These are phyloP conservation scores for Syzygium jambos DNA, from an alignment of 345 rosid genomes.

Conservation along the genomic window DNA sequence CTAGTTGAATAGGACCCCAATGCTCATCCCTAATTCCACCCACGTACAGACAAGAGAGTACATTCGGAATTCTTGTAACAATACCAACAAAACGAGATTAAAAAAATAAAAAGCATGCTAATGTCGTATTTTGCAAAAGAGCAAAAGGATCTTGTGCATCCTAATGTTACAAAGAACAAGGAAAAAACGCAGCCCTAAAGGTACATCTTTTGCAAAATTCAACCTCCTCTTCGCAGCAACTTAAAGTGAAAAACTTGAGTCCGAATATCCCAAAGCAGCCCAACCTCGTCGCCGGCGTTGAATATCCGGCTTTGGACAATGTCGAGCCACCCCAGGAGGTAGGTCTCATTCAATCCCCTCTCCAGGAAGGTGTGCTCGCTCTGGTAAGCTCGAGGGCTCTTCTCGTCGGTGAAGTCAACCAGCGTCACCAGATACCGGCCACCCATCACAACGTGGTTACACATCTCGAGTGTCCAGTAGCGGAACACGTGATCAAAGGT, in stretches of 20 bases:
- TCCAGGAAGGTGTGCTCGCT: conserved; percentile 17
- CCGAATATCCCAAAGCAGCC: conserved; percentile 22
- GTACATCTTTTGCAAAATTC: neutral
- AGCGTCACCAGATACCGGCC: conserved; percentile 9
- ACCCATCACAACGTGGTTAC: conserved; percentile 12
- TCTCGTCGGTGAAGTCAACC: conserved; percentile 22
- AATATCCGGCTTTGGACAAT: conserved; percentile 6
- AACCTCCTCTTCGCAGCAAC: conserved; percentile 3
- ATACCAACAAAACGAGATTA: neutral
- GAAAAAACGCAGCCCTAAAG: neutral
- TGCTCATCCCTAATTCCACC: neutral
- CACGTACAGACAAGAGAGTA: neutral
- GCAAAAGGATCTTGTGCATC: neutral
- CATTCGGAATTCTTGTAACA: neutral
- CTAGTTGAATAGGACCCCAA: neutral
- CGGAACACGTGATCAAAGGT: conserved; percentile 17
- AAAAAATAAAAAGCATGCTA: neutral
- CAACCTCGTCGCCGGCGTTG: conserved; percentile 23
- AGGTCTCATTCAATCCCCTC: conserved; percentile 11
- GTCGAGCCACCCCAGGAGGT: conserved; percentile 16
- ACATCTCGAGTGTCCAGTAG: conserved; percentile 15
- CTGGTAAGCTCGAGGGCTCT: conserved; percentile 12
- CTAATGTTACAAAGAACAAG: neutral
- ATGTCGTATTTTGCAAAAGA: neutral
- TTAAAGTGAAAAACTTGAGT: conserved; percentile 15